phyloP scores from a whole-genome alignment of 2,329 filamentous ascomycete genomes.

The Achaetomium macrosporum region DNA sequence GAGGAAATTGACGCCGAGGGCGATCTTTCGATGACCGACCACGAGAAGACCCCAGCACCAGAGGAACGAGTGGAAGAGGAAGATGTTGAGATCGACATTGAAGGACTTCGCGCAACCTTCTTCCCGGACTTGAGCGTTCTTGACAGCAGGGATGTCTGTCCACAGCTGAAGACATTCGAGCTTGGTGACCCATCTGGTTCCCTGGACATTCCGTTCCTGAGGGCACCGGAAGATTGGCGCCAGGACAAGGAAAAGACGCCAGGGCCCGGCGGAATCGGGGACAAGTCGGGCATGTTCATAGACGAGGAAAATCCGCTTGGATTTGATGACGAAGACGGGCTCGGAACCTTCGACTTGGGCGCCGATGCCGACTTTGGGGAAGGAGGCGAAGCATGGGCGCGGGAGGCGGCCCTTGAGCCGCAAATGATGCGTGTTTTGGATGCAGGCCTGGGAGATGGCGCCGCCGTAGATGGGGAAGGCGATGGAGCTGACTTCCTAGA shows the following conservation, averaged over 20 bases:
- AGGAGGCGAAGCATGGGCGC: constrained; percentile 92
- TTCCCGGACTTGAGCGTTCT: constrained; percentile 74
- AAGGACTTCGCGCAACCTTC: constrained; percentile 68
- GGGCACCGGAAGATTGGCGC: constrained; percentile 80
- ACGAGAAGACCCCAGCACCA: constrained; percentile 10
- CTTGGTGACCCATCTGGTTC: constrained; percentile 80
- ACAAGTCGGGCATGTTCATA: constrained; percentile 75
- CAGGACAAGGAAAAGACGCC: constrained; percentile 57
- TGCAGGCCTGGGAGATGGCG: constrained; percentile 48
- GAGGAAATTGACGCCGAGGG: constrained; percentile 33
- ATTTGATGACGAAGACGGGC: constrained; percentile 73
- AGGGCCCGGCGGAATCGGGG: constrained; percentile 44
- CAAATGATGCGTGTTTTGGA: constrained; percentile 80
- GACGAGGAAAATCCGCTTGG: constrained; percentile 80
- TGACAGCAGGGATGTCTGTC: constrained; percentile 86
- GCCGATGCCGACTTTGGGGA: constrained; percentile 83
- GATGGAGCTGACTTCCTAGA: constrained; percentile 56
- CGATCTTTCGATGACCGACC: constrained; percentile 16
- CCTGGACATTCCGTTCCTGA: constrained; percentile 86
- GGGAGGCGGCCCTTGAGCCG: constrained; percentile 78
- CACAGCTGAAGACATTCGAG: constrained; percentile 89
- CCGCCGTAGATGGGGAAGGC: constrained; percentile 46
- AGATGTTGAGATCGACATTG: constrained; percentile 72
- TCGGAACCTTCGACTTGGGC: constrained; percentile 66
- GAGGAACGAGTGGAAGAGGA: constrained; percentile 42